phyloP scores from a whole-genome alignment of 2,329 filamentous ascomycete genomes.

The Onygenales sp. region DNA sequence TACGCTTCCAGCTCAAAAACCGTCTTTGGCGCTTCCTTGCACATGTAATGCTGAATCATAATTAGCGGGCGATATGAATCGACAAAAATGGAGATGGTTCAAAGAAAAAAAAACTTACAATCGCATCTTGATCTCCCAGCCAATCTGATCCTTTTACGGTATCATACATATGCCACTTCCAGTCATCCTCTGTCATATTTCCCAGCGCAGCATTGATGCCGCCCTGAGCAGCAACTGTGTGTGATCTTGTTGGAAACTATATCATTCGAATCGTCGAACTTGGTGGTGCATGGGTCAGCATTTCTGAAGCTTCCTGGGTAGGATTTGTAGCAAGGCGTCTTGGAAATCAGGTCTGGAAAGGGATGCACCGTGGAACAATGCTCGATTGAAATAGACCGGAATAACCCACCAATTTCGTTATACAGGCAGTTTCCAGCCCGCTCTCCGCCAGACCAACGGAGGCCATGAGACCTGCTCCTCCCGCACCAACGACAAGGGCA shows the following conservation, averaged over 20 bases:
- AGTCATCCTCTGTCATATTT: slow-evolving; percentile 92
- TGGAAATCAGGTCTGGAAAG: not conserved
- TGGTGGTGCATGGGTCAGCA: not conserved
- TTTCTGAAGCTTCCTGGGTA: not conserved
- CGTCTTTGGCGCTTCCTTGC: slow-evolving; percentile 79
- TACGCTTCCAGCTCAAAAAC: slow-evolving; percentile 96
- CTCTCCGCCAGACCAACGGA: slow-evolving; percentile 14
- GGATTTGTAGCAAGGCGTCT: not conserved
- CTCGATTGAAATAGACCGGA: not conserved
- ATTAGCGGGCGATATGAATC: not conserved
- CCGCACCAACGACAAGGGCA: slow-evolving; percentile 14
- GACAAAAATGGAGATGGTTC: not conserved
- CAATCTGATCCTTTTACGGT: slow-evolving; percentile 97
- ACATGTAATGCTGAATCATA: slow-evolving; percentile 75
- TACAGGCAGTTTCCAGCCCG: slow-evolving; percentile 14
- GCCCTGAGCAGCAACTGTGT: slow-evolving; percentile 37
- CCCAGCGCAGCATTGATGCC: slow-evolving; percentile 41
- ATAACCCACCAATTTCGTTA: slow-evolving; percentile 12
- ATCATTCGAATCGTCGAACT: not conserved
- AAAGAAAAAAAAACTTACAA: slow-evolving; percentile 28
- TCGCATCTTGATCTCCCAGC: slow-evolving; percentile 94
- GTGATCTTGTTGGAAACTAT: slow-evolving; percentile 15
- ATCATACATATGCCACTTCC: slow-evolving; percentile 99
- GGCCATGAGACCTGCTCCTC: slow-evolving; percentile 13
- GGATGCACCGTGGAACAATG: not conserved